Conservation (phyloP, 2,329 filamentous ascomycete genomes). For the Fusarium tupiense region DNA sequence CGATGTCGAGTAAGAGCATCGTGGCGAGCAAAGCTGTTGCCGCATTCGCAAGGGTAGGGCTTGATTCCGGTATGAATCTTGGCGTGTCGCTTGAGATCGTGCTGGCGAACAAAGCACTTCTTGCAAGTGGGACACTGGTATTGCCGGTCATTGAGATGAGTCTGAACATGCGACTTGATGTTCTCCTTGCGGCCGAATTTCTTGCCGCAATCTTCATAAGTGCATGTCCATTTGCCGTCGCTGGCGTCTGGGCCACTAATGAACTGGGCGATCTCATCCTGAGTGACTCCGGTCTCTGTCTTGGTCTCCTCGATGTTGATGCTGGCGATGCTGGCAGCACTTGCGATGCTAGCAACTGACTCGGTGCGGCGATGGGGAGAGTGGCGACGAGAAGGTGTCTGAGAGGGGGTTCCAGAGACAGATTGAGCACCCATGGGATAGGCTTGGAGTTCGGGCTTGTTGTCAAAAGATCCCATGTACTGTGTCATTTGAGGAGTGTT, state of each 20-base stretch:
- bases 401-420: slow-evolving; percentile 29
- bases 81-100: slow-evolving; percentile 95
- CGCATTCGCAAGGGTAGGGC: slow-evolving; percentile 93
- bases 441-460: slow-evolving; percentile 54
- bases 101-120: slow-evolving; percentile 96
- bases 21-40: slow-evolving; percentile 93
- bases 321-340: slow-evolving; percentile 67
- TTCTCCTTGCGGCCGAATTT: slow-evolving; percentile 98
- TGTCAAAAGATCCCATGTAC: slow-evolving; percentile 55
- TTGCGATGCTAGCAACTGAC: slow-evolving; percentile 66
- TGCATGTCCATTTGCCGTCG: slow-evolving; percentile 83
- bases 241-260: slow-evolving; percentile 76
- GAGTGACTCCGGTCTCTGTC: slow-evolving; percentile 83
- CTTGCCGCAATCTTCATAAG: slow-evolving; percentile 83
- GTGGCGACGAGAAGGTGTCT: slow-evolving; percentile 31
- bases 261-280: slow-evolving; percentile 82
- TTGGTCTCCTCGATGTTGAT: slow-evolving; percentile 73
- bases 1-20: slow-evolving; percentile 94
- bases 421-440: slow-evolving; percentile 36
- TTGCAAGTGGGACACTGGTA: slow-evolving; percentile 93
- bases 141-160: slow-evolving; percentile 94
- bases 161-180: slow-evolving; percentile 98
- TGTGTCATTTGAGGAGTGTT: slow-evolving; percentile 59
- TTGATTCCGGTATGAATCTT: slow-evolving; percentile 98
- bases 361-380: slow-evolving; percentile 65